Evolutionary conservation across 2,329 filamentous ascomycete species (phyloP).

Genomic region (Hysterium pulicare): DNA sequence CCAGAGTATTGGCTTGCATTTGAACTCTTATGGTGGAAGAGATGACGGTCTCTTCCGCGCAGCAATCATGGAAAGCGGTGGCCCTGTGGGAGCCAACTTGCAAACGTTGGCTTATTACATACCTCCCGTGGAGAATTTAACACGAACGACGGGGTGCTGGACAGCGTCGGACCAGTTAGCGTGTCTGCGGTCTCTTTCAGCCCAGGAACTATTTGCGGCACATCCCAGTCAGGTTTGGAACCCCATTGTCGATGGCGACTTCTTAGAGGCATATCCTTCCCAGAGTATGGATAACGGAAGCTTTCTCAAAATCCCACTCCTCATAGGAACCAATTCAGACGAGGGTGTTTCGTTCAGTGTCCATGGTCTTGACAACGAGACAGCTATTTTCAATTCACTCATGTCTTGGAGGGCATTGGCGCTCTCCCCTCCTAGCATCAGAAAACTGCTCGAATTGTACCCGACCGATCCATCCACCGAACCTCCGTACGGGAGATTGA

Average conservation of each 20-base stretch:
- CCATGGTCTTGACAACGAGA: conserved; percentile 51
- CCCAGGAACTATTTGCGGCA: conserved; percentile 3
- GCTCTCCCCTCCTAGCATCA: conserved; percentile 18
- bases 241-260: conserved; percentile 10
- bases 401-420: conserved; percentile 17
- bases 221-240: conserved; percentile 9
- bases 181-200: conserved; percentile 6
- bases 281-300: conserved; percentile 36
- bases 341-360: conserved; percentile 57
- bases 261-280: conserved; percentile 6
- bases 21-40: conserved; percentile 40
- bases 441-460: conserved; percentile 6
- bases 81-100: conserved; percentile 15
- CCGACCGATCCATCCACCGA: conserved; percentile 5
- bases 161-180: conserved; percentile 3
- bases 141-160: conserved; percentile 2
- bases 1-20: conserved; percentile 32
- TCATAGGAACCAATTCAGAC: conserved; percentile 60
- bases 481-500: not conserved
- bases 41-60: conserved; percentile 40
- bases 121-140: conserved; percentile 3
- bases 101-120: conserved; percentile 7
- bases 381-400: conserved; percentile 46
- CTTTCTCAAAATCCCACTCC: conserved; percentile 58
- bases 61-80: conserved; percentile 39